These are phyloP conservation scores for Stachybotrys echinatus DNA, from an alignment of 2,329 filamentous ascomycete species.

Conservation along the genomic window DNA sequence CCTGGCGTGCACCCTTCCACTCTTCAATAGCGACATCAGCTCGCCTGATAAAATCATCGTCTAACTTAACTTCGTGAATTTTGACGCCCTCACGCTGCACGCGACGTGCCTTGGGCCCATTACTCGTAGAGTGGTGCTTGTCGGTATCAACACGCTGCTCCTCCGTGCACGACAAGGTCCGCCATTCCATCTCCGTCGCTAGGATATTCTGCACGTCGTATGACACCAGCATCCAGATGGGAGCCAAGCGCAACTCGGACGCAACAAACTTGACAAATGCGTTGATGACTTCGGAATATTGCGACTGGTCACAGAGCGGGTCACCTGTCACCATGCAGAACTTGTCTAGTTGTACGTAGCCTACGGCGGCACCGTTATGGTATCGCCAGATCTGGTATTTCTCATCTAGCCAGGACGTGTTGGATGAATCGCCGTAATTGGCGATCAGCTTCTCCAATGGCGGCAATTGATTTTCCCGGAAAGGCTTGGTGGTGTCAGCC, in stretches of 20 bases:
- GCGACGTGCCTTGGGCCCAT: slow-evolving; percentile 69
- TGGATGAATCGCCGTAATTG: slow-evolving; percentile 92
- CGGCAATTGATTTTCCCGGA: slow-evolving; percentile 53
- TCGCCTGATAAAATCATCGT: slow-evolving; percentile 63
- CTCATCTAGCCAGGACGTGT: slow-evolving; percentile 89
- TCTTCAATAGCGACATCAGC: slow-evolving; percentile 69
- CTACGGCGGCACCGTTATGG: slow-evolving; percentile 75
- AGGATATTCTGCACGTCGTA: slow-evolving; percentile 73
- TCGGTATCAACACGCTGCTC: slow-evolving; percentile 84
- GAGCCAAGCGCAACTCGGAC: slow-evolving; percentile 64
- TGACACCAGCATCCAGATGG: slow-evolving; percentile 86
- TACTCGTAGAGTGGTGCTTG: slow-evolving; percentile 52
- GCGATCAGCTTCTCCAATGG: slow-evolving; percentile 82
- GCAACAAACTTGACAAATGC: slow-evolving; percentile 72
- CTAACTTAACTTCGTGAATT: slow-evolving; percentile 66
- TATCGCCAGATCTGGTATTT: slow-evolving; percentile 87
- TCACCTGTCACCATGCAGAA: slow-evolving; percentile 84
- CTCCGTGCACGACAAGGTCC: slow-evolving; percentile 79
- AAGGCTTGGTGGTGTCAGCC: slow-evolving; percentile 62
- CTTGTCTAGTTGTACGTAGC: slow-evolving; percentile 71
- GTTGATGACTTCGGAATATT: slow-evolving; percentile 68
- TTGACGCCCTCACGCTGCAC: slow-evolving; percentile 81
- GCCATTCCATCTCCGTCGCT: slow-evolving; percentile 76
- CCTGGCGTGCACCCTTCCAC: slow-evolving; percentile 69
- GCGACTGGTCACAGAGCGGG: slow-evolving; percentile 73